Evolutionary conservation across 768 basidiomycete genomes (phyloP).

Genomic region (Rhizopogon sp.): DNA sequence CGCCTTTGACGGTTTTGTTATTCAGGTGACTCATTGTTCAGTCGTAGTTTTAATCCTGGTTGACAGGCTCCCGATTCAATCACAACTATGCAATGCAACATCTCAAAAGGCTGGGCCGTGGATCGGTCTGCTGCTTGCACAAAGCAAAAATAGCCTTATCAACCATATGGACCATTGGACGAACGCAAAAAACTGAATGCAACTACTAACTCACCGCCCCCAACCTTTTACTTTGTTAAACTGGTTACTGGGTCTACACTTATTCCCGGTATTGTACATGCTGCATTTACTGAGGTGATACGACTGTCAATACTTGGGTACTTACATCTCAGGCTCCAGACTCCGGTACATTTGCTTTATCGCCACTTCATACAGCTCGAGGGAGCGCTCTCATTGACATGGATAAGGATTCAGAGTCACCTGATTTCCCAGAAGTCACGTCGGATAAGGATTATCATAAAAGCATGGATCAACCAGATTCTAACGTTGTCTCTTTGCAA

Average conservation of each 20-base stretch:
- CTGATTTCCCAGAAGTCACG: not conserved
- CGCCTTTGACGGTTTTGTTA: not conserved
- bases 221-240: not conserved
- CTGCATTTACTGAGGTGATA: not conserved
- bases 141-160: constrained; percentile 8
- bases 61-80: not conserved
- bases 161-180: not conserved
- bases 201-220: not conserved
- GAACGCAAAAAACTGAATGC: not conserved
- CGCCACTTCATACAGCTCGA: not conserved
- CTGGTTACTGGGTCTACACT: not conserved
- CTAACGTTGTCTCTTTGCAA: not conserved
- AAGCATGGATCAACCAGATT: not conserved
- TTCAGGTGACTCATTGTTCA: no score
- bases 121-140: not conserved
- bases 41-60: not conserved
- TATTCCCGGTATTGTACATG: not conserved
- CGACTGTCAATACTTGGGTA: not conserved
- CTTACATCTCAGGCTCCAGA: not conserved
- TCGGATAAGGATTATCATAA: constrained; percentile 7
- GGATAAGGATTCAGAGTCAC: not conserved
- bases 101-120: not conserved
- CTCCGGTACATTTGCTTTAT: not conserved
- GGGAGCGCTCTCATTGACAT: not conserved
- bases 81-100: not conserved